A percentile compares a stretch with the other conserved stretches of the same genome.
Conservation (phyloP, 768 basidiomycete genomes). For the Lactifluus echinatus region DNA sequence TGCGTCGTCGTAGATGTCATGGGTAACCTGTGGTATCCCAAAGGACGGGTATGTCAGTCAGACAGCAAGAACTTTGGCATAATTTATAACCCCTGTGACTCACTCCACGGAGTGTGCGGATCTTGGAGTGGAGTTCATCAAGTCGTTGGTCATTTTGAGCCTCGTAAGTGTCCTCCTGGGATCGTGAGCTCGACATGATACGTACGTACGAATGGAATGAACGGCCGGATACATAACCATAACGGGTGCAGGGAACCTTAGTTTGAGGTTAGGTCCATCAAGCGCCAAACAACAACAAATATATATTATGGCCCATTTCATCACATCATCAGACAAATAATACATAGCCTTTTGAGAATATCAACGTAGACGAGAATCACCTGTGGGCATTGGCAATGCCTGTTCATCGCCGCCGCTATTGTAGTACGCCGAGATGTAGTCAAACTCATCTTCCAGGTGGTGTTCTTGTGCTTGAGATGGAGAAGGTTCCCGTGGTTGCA, state of each 20-base stretch:
- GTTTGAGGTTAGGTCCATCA: conserved; percentile 11
- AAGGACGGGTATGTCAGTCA: no score
- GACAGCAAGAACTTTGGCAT: not conserved
- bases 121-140: conserved; percentile 78
- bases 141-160: conserved; percentile 77
- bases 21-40: conserved; percentile 59
- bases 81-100: conserved; percentile 18
- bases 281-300: no score
- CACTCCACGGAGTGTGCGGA: conserved; percentile 75
- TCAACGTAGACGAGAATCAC: conserved; percentile 6
- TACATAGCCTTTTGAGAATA: not conserved
- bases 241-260: not conserved
- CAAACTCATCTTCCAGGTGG: conserved; percentile 39
- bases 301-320: no score
- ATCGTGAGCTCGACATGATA: conserved; percentile 20
- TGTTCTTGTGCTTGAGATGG: conserved; percentile 11
- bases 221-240: not conserved
- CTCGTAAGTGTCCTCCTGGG: conserved; percentile 67
- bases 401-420: conserved; percentile 2
- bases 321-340: not conserved
- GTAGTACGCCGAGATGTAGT: conserved; percentile 51
- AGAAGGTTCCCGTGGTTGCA: conserved; percentile 3
- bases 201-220: no score
- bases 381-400: not conserved
- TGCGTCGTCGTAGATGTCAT: conserved; percentile 77